Conservation (phyloP, 169 alveolate species). For the Babesia sp. region DNA sequence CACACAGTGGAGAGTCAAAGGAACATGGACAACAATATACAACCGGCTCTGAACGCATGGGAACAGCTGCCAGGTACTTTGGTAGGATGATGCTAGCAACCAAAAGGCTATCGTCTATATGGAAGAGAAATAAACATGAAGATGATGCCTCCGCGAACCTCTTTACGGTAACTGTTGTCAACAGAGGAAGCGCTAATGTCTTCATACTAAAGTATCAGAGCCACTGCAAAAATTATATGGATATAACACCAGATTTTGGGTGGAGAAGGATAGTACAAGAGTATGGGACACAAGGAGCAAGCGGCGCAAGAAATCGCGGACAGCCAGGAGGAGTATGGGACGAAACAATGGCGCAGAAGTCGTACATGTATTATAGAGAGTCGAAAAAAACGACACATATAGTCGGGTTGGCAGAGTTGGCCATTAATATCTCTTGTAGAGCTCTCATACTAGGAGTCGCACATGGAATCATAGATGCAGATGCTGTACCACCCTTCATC, state of each 20-base stretch:
- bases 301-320: neutral
- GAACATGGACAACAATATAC: neutral
- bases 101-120: neutral
- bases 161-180: constrained; percentile 43
- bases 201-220: constrained; percentile 53
- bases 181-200: constrained; percentile 55
- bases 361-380: constrained; percentile 63
- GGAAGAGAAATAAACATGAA: neutral
- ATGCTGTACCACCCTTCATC: constrained; percentile 21
- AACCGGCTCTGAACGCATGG: neutral
- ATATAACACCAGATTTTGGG: constrained; percentile 64
- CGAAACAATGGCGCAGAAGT: constrained; percentile 3
- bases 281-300: neutral
- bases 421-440: constrained; percentile 63
- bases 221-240: constrained; percentile 44
- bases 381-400: constrained; percentile 46
- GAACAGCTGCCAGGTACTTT: neutral
- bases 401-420: constrained; percentile 34
- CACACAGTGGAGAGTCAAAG: no score
- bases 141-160: neutral
- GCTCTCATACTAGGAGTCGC: constrained; percentile 42
- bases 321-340: neutral
- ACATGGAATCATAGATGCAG: constrained; percentile 46
- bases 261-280: constrained; percentile 66
- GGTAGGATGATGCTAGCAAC: neutral